These are phyloP conservation scores for Fusarium sp. DNA, from an alignment of 2,329 filamentous ascomycete genomes.

Conservation along the genomic window DNA sequence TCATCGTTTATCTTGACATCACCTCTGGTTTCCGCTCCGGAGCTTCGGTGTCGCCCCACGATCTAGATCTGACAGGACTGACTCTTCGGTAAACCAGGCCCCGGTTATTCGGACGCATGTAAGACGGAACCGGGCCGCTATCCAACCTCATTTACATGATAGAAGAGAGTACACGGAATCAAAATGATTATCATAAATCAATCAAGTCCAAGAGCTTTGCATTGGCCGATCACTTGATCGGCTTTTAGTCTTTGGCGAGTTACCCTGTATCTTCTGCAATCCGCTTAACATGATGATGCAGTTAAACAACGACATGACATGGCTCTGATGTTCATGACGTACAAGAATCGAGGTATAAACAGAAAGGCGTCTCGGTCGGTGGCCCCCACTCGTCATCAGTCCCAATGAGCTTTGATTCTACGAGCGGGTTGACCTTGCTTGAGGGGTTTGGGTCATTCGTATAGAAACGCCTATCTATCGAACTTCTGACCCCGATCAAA, in stretches of 20 bases:
- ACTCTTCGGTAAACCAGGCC: not conserved
- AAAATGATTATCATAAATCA: not conserved
- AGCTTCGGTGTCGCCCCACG: conserved; percentile 23
- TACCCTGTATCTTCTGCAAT: conserved; percentile 3
- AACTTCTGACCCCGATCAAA: not conserved
- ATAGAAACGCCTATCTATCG: not conserved
- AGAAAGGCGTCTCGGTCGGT: not conserved
- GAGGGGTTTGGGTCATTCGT: not conserved
- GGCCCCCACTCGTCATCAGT: not conserved
- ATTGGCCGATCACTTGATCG: not conserved
- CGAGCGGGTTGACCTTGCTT: not conserved
- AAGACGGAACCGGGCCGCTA: conserved; percentile 29
- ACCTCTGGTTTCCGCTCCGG: conserved; percentile 20
- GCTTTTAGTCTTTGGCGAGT: not conserved
- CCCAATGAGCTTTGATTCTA: not conserved
- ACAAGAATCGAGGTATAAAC: not conserved
- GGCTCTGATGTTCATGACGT: not conserved
- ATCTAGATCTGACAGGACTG: conserved; percentile 5
- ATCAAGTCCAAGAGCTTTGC: not conserved
- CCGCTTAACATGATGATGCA: not conserved
- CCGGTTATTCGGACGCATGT: conserved; percentile 25
- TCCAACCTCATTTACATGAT: conserved; percentile 3
- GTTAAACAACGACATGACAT: not conserved
- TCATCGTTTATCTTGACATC: conserved; percentile 39
- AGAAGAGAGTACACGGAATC: not conserved